Evolutionary conservation across 1,284 basidiomycete species (phyloP), one percentile per base, ranked within the genome.

Genomic region (Tylopilus sp.): DNA sequence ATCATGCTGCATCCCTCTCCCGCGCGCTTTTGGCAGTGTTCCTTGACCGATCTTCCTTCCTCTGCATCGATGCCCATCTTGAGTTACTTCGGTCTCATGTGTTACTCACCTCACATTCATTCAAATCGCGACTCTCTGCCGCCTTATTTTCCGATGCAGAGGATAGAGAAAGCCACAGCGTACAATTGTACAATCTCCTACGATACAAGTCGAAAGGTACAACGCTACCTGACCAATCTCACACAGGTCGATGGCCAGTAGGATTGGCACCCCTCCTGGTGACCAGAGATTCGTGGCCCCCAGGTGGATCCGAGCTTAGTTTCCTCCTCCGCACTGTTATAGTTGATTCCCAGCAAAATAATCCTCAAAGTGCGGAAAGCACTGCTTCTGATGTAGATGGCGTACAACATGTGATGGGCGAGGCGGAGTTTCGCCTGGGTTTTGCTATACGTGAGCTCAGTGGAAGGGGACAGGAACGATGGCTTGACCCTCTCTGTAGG

Each of bases 321-420:
- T 92, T 88, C 68, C 83, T 86, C 57, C 72, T 95, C 39, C 74
- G 92, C 39, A 86, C 86, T 0, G 90, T 92, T 7, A 88, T 92
- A 56, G 81, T 90, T 19, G 89, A 91, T 67, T 84, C 87, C 1
- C 73, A 91, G 41, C 80, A 83, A 25, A 53, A 57, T 17, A 63
- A 63, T 17, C 48, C 62, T 5, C 29, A 31, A 19, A 49, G 26
- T 9, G n/a, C 39, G 5, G 53, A 59, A 24, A 28, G 19, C 11
- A n/a, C 13, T 14, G 5, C 15, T 20, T 32, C 52, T 41, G 52
- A 69, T 36, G 59, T 57, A 25, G 62, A 57, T 31, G 58, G 69
- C 24, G 42, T 57, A 41, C 57, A 60, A 55, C 72, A 68, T 53
- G 74, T 84, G 9, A 59, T 81, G 40, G 76, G 79, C 20, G 89